phyloP scores from a whole-genome alignment of 495 filamentous ascomycete species.

The Tuber aestivum region DNA sequence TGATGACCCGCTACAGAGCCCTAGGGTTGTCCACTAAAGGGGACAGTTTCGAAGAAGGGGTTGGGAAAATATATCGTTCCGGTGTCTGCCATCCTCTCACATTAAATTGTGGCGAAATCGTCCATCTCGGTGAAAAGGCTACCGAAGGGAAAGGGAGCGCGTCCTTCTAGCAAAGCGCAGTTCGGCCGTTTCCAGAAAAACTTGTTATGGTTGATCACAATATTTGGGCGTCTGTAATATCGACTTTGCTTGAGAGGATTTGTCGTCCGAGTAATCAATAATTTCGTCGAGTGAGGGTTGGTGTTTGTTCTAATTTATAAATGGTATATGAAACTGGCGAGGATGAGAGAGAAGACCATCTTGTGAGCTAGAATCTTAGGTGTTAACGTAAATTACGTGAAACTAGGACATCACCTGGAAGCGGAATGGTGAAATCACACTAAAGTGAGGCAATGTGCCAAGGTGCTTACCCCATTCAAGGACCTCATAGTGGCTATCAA shows the following conservation, averaged over 20 bases:
- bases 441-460: too few relatives aligned
- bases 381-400: too few relatives aligned
- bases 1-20: background rate
- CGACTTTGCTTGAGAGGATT: background rate
- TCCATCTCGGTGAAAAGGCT: background rate
- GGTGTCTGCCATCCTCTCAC: background rate
- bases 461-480: too few relatives aligned
- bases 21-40: background rate
- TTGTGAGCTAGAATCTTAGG: too few relatives aligned
- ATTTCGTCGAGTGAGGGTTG: background rate
- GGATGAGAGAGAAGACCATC: too few relatives aligned
- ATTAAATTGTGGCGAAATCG: background rate
- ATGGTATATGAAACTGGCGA: too few relatives aligned
- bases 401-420: too few relatives aligned
- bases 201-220: background rate
- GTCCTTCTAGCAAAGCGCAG: background rate
- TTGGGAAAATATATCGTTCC: background rate
- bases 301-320: too few relatives aligned
- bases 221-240: background rate
- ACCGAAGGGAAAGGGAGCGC: background rate
- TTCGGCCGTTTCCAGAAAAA: background rate
- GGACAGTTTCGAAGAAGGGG: background rate
- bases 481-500: too few relatives aligned
- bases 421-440: too few relatives aligned
- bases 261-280: accelerated